phyloP scores from a whole-genome alignment of 805 yeast species.

The Schwanniomyces sp. region DNA sequence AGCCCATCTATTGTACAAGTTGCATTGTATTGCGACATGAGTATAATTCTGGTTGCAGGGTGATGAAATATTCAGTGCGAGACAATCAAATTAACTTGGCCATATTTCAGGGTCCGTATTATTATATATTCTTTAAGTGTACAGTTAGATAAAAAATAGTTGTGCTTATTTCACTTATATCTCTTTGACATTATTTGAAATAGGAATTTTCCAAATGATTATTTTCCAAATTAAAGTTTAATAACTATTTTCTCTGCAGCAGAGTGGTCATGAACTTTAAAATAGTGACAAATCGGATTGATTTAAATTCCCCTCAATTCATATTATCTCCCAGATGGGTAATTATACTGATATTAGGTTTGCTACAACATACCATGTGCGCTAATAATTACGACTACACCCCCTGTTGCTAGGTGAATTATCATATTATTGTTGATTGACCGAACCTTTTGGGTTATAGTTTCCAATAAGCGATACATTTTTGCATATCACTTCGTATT shows the following conservation, averaged over 20 bases:
- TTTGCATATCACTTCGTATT: no score
- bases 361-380: not conserved
- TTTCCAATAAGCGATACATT: no score
- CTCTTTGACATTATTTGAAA: no score
- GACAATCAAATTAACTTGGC: not conserved
- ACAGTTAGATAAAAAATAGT: not conserved
- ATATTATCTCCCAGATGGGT: not conserved
- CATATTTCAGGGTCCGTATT: not conserved
- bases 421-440: not conserved
- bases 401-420: not conserved
- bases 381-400: not conserved
- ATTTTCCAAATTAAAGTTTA: no score
- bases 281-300: not conserved
- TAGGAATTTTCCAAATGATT: no score
- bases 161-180: not conserved
- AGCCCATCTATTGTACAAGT: not conserved
- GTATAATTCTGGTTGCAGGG: not conserved
- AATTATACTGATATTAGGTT: not conserved
- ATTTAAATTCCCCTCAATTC: not conserved
- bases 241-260: not conserved
- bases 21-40: not conserved
- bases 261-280: not conserved
- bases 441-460: no score
- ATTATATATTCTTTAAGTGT: not conserved
- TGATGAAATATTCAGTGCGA: not conserved